These are phyloP conservation scores for Candida manassasensis DNA, from an alignment of 805 yeast genomes.

Conservation along the genomic window DNA sequence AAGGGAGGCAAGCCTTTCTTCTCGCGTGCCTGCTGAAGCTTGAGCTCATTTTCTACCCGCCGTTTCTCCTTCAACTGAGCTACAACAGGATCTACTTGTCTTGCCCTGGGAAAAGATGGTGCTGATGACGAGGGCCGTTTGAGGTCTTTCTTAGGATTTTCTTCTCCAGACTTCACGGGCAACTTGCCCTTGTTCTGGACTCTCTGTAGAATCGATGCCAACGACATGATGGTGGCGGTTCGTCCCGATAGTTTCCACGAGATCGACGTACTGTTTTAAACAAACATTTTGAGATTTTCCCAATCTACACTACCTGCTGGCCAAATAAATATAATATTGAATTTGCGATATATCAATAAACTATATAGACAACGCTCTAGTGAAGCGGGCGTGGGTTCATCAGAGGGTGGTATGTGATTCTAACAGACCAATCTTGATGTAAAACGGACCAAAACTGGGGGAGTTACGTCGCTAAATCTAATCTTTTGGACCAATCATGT, in stretches of 20 bases:
- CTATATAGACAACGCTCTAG: too few species aligned
- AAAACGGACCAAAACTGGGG: background rate
- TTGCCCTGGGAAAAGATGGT: background rate
- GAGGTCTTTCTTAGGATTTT: background rate
- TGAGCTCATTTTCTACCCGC: slow-evolving; percentile 47
- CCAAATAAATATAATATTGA: too few species aligned
- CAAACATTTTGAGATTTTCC: too few species aligned
- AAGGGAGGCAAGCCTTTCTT: slow-evolving; percentile 30
- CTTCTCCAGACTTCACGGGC: slow-evolving; percentile 1
- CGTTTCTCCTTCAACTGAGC: slow-evolving; percentile 64
- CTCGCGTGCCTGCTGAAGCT: slow-evolving; percentile 28
- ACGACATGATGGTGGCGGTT: too few species aligned
- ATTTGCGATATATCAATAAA: too few species aligned
- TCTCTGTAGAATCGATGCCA: slow-evolving; percentile 4
- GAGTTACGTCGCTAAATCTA: slow-evolving; percentile 8
- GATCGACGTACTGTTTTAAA: too few species aligned
- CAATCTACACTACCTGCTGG: too few species aligned
- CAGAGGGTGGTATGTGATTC: too few species aligned
- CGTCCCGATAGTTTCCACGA: too few species aligned
- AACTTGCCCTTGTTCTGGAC: slow-evolving; percentile 5
- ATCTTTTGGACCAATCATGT: slow-evolving; percentile 92
- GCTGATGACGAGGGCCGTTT: background rate
- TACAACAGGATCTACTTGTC: slow-evolving; percentile 60
- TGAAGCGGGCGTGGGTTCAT: too few species aligned
- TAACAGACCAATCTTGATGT: background rate